Evolutionary conservation across 2,329 filamentous ascomycete species (phyloP).

Genomic region (Claviceps digitariae): DNA sequence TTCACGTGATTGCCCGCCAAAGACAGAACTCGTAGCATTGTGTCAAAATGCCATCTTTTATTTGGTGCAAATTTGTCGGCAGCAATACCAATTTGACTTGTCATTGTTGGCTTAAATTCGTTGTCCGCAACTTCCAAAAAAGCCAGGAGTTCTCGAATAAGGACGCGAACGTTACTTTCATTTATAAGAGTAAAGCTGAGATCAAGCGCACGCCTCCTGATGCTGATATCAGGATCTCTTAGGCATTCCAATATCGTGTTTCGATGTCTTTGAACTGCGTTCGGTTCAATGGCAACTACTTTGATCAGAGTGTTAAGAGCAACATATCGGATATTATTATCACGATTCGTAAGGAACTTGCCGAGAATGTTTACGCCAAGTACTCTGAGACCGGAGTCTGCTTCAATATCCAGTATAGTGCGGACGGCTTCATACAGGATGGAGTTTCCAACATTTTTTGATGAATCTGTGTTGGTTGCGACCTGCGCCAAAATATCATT

Average conservation of each 20-base stretch:
- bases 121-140: slow-evolving; percentile 96
- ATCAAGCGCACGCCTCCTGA: slow-evolving; percentile 85
- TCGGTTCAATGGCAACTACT: slow-evolving; percentile 94
- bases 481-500: slow-evolving; percentile 97
- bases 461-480: slow-evolving; percentile 93
- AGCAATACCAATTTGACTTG: slow-evolving; percentile 91
- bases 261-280: slow-evolving; percentile 89
- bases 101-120: slow-evolving; percentile 98
- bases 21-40: slow-evolving; percentile 86
- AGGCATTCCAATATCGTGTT: slow-evolving; percentile 97
- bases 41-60: slow-evolving; percentile 97
- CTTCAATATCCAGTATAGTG: slow-evolving; percentile 95
- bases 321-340: slow-evolving; percentile 98
- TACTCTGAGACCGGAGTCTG: slow-evolving; percentile 85
- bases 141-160: slow-evolving; percentile 83
- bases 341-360: slow-evolving; percentile 95
- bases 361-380: slow-evolving; percentile 96
- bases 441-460: slow-evolving; percentile 96
- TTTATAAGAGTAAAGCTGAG: slow-evolving; percentile 98
- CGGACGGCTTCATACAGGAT: slow-evolving; percentile 95
- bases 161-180: slow-evolving; percentile 83
- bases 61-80: slow-evolving; percentile 93
- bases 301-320: slow-evolving; percentile 95
- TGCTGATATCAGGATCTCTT: slow-evolving; percentile 95
- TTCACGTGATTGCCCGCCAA: slow-evolving; percentile 95